These are phyloP conservation scores for Sclerotinia subarctica DNA, from an alignment of 2,329 filamentous ascomycete genomes.

Conservation along the genomic window DNA sequence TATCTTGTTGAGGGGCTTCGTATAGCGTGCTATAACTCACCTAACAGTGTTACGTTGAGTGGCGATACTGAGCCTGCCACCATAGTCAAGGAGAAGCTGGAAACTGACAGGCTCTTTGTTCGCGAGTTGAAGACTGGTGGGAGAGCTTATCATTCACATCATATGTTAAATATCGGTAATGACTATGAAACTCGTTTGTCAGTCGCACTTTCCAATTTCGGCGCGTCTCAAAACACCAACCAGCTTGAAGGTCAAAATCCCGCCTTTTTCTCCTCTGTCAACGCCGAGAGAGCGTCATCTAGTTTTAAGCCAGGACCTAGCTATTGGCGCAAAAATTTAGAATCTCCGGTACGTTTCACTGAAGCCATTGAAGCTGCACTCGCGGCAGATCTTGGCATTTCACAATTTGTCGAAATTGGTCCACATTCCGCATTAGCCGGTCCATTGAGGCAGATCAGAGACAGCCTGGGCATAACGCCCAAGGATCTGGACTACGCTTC, in stretches of 20 bases:
- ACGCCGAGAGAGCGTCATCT: not conserved
- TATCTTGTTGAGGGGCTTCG: conserved; percentile 3
- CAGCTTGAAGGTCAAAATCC: not conserved
- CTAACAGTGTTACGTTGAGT: conserved; percentile 29
- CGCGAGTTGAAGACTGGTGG: conserved; percentile 20
- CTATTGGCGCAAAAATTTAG: conserved; percentile 27
- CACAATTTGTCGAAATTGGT: conserved; percentile 24
- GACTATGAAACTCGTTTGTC: conserved; percentile 19
- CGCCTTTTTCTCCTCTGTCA: conserved; percentile 11
- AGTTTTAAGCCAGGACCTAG: not conserved
- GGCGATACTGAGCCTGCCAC: conserved; percentile 23
- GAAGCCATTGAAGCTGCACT: conserved; percentile 12
- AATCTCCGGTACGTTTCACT: conserved; percentile 23
- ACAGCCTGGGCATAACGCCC: not conserved
- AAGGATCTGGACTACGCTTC: conserved; percentile 36
- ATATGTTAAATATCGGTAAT: conserved; percentile 18
- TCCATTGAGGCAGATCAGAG: conserved; percentile 22
- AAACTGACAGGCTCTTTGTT: conserved; percentile 28
- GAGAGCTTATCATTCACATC: conserved; percentile 24
- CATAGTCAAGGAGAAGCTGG: not conserved
- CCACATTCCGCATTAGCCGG: conserved; percentile 24
- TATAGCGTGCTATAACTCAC: conserved; percentile 35
- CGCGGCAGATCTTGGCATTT: not conserved
- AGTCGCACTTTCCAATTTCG: not conserved
- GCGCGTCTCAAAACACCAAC: not conserved